phyloP scores from a whole-genome alignment of 2,329 filamentous ascomycete genomes.

The Diaporthe sp. region DNA sequence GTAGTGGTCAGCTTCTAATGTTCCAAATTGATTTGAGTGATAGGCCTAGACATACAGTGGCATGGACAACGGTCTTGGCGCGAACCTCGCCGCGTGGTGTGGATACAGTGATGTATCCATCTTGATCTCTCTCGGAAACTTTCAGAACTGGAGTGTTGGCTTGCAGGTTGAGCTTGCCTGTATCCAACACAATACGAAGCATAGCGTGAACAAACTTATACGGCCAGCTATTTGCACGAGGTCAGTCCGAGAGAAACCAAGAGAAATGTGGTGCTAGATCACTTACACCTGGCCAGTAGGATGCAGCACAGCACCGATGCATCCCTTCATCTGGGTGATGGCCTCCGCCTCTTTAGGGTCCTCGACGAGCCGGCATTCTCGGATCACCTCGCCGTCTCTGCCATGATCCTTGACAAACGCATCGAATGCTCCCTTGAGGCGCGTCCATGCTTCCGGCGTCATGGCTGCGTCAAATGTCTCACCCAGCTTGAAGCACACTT shows the following conservation, averaged over 20 bases:
- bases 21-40: too few species aligned
- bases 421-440: constrained; percentile 48
- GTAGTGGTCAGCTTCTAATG: not conserved
- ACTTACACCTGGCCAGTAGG: constrained; percentile 44
- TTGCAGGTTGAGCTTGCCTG: constrained; percentile 46
- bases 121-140: constrained; percentile 45
- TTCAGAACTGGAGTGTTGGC: constrained; percentile 47
- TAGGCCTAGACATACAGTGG: constrained; percentile 30
- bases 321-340: constrained; percentile 51
- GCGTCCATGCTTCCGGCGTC: constrained; percentile 49
- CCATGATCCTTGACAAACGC: constrained; percentile 48
- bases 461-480: constrained; percentile 52
- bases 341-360: constrained; percentile 47
- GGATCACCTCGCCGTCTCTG: constrained; percentile 48
- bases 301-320: constrained; percentile 48
- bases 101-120: constrained; percentile 46
- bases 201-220: constrained; percentile 43
- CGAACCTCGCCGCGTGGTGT: constrained; percentile 40
- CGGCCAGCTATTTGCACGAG: constrained; percentile 33
- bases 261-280: accelerated
- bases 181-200: constrained; percentile 37
- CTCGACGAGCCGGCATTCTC: constrained; percentile 43
- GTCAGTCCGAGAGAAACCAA: not conserved
- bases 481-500: constrained; percentile 48
- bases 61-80: constrained; percentile 41